These are phyloP conservation scores for Nicotiana obtusifolia DNA, from an alignment of 257 asterid genomes.

Conservation along the genomic window DNA sequence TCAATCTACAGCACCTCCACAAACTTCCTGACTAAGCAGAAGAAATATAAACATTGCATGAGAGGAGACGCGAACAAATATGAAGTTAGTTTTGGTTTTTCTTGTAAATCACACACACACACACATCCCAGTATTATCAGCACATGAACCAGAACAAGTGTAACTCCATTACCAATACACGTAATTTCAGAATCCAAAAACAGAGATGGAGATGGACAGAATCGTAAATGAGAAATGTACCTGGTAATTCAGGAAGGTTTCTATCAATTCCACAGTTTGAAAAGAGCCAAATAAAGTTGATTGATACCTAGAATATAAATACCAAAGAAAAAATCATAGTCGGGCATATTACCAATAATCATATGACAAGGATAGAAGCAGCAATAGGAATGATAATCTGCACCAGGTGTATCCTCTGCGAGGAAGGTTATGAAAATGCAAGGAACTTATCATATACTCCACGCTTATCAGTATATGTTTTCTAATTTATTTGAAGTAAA, in stretches of 20 bases:
- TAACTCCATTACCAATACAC: not conserved
- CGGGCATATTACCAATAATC: not conserved
- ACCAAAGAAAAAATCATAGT: not conserved
- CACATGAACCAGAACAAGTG: not conserved
- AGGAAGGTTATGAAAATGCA: too few species aligned
- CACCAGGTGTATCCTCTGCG: too few species aligned
- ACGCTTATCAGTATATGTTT: too few species aligned
- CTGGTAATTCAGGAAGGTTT: constrained; percentile 98
- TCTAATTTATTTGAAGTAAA: not conserved
- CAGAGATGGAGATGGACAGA: not conserved
- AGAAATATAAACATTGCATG: not conserved
- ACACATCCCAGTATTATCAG: not conserved
- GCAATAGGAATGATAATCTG: not conserved
- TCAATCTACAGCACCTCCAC: not conserved
- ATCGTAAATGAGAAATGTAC: constrained; percentile 19
- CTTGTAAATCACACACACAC: not conserved
- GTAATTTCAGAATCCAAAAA: not conserved
- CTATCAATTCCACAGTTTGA: constrained; percentile 88
- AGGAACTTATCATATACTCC: too few species aligned
- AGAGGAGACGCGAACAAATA: not conserved
- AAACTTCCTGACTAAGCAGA: not conserved
- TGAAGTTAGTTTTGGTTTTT: not conserved
- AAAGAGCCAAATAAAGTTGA: constrained; percentile 87
- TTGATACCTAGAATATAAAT: constrained; percentile 58
- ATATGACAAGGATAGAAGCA: not conserved